Base-by-base conservation (phyloP, 352 stramenopile genomes). In the Phytopythium montanum region DNA sequence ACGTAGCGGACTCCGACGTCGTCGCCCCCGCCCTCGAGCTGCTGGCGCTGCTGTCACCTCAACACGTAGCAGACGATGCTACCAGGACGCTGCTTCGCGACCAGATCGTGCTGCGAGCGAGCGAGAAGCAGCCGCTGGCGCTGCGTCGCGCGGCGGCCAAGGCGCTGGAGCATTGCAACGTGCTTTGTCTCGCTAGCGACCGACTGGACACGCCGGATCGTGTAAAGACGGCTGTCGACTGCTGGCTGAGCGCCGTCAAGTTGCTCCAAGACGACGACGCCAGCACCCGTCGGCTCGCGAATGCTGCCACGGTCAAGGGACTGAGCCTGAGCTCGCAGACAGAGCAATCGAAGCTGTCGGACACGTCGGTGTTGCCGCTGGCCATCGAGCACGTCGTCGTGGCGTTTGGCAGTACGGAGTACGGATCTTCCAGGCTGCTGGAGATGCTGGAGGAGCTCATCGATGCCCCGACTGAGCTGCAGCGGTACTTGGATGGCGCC, bases 221-320 rank as follows among this genome's bases (percentile, higher is more conserved):
- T 23, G 26, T 59, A 5, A 61, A 79, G 2, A 49, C 88, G 31
- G 64, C 71, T 2, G 53, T 90, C 21, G 56, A 79, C 58, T 70
- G 70, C 6, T 94, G 84, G 84, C 68, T 80, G 26, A 77, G 70
- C 16, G 73, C 68, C n/a, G 54, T 94, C 16, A 71, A 64, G 50
- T 63, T 92, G 9, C 67, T 94, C 52, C 84, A 94, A 68, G 84
- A 91, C 58, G 84, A 94, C 49, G 71, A 88, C 25, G 62, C 56
- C n/a, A 51, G 60, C 16, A 73, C 70, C 9, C 76, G 76, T 61
- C 70, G 18, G 38, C 72, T 34, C 51, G 72, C 18, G 19, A 58
- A 58, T 26, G 23, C 25, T 49, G 52, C 52, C 14, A 26, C 38
- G 18, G 16, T 25, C 23, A 50, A 58, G 36, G 52, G 21, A 18